Evolutionary conservation across 257 asterid species (phyloP), one percentile per base, ranked within the genome.

Genomic region (Gentiana straminea): DNA sequence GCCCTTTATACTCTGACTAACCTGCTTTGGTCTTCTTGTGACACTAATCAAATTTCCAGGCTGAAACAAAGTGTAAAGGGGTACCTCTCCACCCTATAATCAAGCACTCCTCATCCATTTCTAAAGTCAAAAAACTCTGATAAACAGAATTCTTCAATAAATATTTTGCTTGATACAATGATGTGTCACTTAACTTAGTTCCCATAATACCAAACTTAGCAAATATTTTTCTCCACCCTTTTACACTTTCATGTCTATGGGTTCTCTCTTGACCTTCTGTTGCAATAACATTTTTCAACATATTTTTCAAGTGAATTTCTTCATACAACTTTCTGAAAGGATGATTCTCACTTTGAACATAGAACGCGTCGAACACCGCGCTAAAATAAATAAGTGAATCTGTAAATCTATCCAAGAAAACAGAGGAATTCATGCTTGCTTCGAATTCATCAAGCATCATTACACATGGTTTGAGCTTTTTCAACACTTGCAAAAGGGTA

Each of bases 261-360:
- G 24, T 24, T 59, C 86, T 77, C 55, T 67, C 74, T 8, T 59
- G 64, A 38, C 78, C 81, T 70, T 74, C 76, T 2, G 69, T 33
- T 24, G 77, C 79, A 5, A 80, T 61, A 11, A 77, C 43, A 38
- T 70, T 77, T 52, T 72, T 57, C 6, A 55, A 37, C n/a, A 15
- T n/a, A 8, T 8, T 13, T 8, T 63, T 35, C 39, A 68, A 2
- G 9, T 57, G 55, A 7, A 66, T 71, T 13, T 70, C 65, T 59
- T 80, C 81, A 2, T 63, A n/a, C 3, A 56, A 36, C 38, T 43
- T 61, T 56, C 78, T 54, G 33, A 49, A n/a, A 3, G 13, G 54
- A 59, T 57, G 72, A 15, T 44, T 43, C 10, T 58, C 70, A 57
- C 66, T 64, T 33, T 77, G 70, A 8, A 2, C 5, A 4, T 7